Conservation (phyloP, 345 rosid species). For the Eucalyptus albens region DNA sequence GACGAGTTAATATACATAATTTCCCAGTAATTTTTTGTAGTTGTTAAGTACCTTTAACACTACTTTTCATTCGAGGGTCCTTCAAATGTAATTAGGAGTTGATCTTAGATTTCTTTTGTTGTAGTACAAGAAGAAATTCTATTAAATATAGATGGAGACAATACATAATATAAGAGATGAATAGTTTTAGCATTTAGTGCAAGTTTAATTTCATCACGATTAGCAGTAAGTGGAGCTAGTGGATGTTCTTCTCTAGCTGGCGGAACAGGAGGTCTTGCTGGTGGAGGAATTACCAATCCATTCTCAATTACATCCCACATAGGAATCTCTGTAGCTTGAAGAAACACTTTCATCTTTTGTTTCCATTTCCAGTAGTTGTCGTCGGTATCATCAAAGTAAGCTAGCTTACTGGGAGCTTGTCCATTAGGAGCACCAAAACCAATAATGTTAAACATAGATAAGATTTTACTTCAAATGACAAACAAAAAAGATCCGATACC, state of each 20-base stretch:
- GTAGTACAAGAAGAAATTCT: background rate
- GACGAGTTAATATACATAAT: too few species aligned
- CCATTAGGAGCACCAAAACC: background rate
- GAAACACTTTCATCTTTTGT: background rate
- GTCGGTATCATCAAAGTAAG: background rate
- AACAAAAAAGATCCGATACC: background rate
- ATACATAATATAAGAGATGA: background rate
- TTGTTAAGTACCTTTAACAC: too few species aligned
- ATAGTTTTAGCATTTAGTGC: background rate
- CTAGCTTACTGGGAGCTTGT: background rate
- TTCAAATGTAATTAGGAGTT: background rate
- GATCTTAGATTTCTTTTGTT: too few species aligned
- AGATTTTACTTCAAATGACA: background rate
- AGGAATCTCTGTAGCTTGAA: background rate
- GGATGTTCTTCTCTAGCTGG: background rate
- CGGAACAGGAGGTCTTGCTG: background rate
- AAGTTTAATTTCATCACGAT: background rate
- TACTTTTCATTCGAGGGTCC: too few species aligned
- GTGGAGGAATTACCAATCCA: background rate
- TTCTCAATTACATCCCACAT: slow-evolving; percentile 6
- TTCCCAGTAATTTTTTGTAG: too few species aligned
- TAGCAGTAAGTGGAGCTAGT: background rate
- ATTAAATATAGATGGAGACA: background rate
- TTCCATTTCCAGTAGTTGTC: background rate
- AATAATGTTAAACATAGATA: background rate